A percentile compares a stretch with the other conserved stretches of the same genome.
These are phyloP conservation scores for Solanum ossicruentum DNA, from an alignment of 257 asterid genomes.

Conservation along the genomic window DNA sequence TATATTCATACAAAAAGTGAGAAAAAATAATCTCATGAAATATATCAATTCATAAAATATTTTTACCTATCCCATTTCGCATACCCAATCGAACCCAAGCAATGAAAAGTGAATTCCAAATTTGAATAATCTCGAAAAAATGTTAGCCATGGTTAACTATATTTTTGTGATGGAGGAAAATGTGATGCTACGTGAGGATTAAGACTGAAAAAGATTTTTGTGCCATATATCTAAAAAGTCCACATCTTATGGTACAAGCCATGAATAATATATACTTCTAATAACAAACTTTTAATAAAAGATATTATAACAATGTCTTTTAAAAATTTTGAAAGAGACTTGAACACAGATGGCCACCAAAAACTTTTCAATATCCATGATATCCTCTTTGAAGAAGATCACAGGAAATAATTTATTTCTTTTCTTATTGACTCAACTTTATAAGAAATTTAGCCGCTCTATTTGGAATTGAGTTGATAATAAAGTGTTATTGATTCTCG, in stretches of 20 bases:
- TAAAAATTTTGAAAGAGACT: not conserved
- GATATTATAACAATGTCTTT: not conserved
- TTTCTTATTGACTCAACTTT: not conserved
- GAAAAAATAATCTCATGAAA: not conserved
- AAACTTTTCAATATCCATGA: not conserved
- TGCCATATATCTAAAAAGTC: not conserved
- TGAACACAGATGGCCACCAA: not conserved
- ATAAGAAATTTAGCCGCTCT: not conserved
- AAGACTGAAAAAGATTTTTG: not conserved
- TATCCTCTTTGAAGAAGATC: not conserved
- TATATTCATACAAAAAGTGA: not conserved
- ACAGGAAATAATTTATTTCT: not conserved
- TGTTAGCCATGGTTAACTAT: no score
- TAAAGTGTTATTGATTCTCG: no score
- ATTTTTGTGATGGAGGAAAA: not conserved
- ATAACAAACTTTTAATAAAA: not conserved
- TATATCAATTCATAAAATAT: not conserved
- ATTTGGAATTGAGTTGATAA: no score
- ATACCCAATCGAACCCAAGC: not conserved
- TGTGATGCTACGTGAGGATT: not conserved
- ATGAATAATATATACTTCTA: not conserved
- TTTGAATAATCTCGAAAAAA: no score
- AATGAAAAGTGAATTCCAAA: no score
- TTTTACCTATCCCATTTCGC: not conserved
- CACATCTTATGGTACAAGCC: not conserved